Evolutionary conservation across 768 basidiomycete genomes (phyloP), one percentile per base, ranked within the genome.

Genomic region (Rhodotorula paludigena): DNA sequence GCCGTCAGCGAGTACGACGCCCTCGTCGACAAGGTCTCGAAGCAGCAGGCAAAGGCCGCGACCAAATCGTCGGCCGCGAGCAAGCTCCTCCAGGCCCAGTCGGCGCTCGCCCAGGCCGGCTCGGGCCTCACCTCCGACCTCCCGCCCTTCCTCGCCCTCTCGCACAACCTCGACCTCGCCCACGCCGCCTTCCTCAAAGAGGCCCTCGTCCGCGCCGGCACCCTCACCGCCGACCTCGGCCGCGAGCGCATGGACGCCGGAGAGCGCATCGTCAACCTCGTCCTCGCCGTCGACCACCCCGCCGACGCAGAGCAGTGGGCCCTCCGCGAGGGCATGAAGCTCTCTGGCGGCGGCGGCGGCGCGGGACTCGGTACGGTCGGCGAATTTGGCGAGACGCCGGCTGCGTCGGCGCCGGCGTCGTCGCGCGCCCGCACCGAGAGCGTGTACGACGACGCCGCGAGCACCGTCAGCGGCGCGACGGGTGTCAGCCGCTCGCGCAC

Each of bases 241-340:
- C 49, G 72, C 16, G 75, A 73, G 38, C 42, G 69, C 16, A 76
- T 76, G 75, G 72, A 74, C 56, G 41, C 54, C 5, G 75, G 74
- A 23, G 75, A 76, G 47, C 36, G 60, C 11, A 39, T 74, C 16
- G 39, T 74, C 38, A 57, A 59, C 15, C 48, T 30, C 3, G 65
- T 71, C 7, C 57, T 76, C 35, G 55, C 44, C 18, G 61, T 74
- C 49, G 75, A 74, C 30, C 59, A 62, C 39, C 28, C 44, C 21
- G 57, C 47, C 21, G 70, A 72, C 49, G 44, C 38, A 1, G 41
- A 64, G 30, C 63, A 63, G 44, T 72, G 70, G 70, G 70, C 70
- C 2, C 23, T 67, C 14, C 39, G 66, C 21, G 70, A 72, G 56
- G 57, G 62, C n/a, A 36, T 42, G 45, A 48, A 45, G 44, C 48